A percentile compares a stretch with the other conserved stretches of the same genome.
Conservation (phyloP, 495 filamentous ascomycete genomes). For the Aspergillus incahuasiensis region DNA sequence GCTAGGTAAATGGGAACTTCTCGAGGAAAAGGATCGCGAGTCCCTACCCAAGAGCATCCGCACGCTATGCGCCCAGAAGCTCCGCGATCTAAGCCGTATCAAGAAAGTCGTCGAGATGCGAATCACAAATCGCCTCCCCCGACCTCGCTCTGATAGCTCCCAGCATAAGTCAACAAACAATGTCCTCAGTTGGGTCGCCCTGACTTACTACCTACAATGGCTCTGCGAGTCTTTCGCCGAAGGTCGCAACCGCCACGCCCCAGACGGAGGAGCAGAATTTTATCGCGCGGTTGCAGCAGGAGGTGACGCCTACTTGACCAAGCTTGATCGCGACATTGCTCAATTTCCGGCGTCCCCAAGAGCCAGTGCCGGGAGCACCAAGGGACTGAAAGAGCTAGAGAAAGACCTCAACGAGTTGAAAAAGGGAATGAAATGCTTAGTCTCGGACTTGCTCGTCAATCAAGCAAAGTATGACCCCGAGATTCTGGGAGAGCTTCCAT, state of each 20-base stretch:
- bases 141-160: not conserved
- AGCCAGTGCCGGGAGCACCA: constrained; percentile 13
- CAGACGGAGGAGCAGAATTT: constrained; percentile 30
- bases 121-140: constrained; percentile 21
- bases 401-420: constrained; percentile 47
- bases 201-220: constrained; percentile 28
- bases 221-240: constrained; percentile 14
- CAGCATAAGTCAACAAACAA: constrained; percentile 13
- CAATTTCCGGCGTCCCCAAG: constrained; percentile 18
- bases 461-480: constrained; percentile 16
- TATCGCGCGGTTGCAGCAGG: constrained; percentile 25
- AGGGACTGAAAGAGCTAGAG: constrained; percentile 26
- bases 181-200: constrained; percentile 30
- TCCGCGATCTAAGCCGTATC: not conserved
- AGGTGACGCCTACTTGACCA: constrained; percentile 21
- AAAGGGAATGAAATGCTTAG: constrained; percentile 18
- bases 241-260: constrained; percentile 15
- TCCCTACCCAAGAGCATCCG: constrained; percentile 12
- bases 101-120: constrained; percentile 20
- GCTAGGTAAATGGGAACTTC: constrained; percentile 35
- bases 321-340: constrained; percentile 4
- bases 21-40: constrained; percentile 13
- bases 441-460: constrained; percentile 20
- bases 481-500: constrained; percentile 19
- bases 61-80: constrained; percentile 23